These are phyloP conservation scores for Seiridium unicorne DNA, from an alignment of 2,329 filamentous ascomycete species.

Conservation along the genomic window DNA sequence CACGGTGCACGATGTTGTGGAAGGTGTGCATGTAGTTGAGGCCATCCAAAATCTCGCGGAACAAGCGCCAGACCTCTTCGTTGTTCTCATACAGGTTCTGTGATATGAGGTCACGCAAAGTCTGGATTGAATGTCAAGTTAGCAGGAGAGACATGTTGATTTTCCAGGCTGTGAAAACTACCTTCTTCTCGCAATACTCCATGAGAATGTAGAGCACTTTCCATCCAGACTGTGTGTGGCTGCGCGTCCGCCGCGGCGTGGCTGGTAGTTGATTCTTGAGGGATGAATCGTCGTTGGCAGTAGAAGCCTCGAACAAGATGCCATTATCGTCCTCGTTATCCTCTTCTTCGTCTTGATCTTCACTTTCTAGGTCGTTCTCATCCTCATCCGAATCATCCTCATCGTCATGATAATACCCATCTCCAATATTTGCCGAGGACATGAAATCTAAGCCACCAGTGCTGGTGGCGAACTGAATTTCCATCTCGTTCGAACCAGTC, in stretches of 20 bases:
- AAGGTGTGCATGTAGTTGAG: constrained; percentile 85
- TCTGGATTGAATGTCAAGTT: constrained; percentile 40
- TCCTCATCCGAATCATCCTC: constrained; percentile 33
- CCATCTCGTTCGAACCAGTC: constrained; percentile 37
- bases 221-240: constrained; percentile 52
- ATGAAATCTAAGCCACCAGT: constrained; percentile 89
- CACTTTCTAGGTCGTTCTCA: constrained; percentile 34
- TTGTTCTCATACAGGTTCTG: constrained; percentile 71
- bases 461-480: constrained; percentile 65
- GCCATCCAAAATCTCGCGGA: constrained; percentile 88
- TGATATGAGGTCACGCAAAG: constrained; percentile 82
- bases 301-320: constrained; percentile 26
- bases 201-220: constrained; percentile 95
- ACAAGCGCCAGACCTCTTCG: constrained; percentile 83
- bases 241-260: constrained; percentile 22
- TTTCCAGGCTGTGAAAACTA: constrained; percentile 31
- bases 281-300: constrained; percentile 13
- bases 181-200: constrained; percentile 94
- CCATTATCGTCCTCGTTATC: constrained; percentile 39
- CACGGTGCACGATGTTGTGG: constrained; percentile 84
- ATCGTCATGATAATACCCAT: constrained; percentile 73
- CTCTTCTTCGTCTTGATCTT: constrained; percentile 38
- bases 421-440: constrained; percentile 75
- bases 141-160: not conserved
- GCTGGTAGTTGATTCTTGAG: constrained; percentile 15